phyloP scores from a whole-genome alignment of 2,329 filamentous ascomycete genomes.

The Cordyceps pruinosa region DNA sequence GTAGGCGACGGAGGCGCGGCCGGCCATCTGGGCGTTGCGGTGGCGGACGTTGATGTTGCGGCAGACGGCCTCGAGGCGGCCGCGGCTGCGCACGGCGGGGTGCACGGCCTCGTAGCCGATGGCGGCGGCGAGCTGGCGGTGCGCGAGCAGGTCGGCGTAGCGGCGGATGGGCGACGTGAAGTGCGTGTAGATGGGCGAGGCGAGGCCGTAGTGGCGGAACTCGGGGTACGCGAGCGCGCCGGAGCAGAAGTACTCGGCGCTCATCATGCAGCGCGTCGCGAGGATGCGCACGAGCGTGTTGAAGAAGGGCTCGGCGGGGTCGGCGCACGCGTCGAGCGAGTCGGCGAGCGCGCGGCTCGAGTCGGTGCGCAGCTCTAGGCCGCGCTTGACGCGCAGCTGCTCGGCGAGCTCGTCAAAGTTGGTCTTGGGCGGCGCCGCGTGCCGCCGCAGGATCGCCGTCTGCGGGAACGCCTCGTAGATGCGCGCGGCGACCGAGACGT shows the following conservation, averaged over 20 bases:
- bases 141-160: slow-evolving; percentile 92
- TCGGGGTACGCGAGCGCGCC: slow-evolving; percentile 89
- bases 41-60: slow-evolving; percentile 98
- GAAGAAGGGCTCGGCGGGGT: slow-evolving; percentile 83
- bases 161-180: slow-evolving; percentile 96
- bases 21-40: slow-evolving; percentile 93
- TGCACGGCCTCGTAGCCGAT: slow-evolving; percentile 90
- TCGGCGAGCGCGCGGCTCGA: slow-evolving; percentile 91
- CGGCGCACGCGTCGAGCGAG: slow-evolving; percentile 78
- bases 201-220: slow-evolving; percentile 94
- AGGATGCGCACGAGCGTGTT: slow-evolving; percentile 97
- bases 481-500: slow-evolving; percentile 84
- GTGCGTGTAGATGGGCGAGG: slow-evolving; percentile 95
- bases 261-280: slow-evolving; percentile 98
- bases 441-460: slow-evolving; percentile 86
- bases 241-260: slow-evolving; percentile 95
- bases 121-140: slow-evolving; percentile 88
- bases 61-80: slow-evolving; percentile 86
- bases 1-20: slow-evolving; percentile 90
- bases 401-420: slow-evolving; percentile 94
- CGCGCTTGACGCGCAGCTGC: slow-evolving; percentile 82
- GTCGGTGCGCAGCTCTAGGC: slow-evolving; percentile 72
- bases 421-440: slow-evolving; percentile 85
- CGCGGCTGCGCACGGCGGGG: slow-evolving; percentile 69
- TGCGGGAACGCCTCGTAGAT: slow-evolving; percentile 91